phyloP scores from a whole-genome alignment of 2,329 filamentous ascomycete species.

The Aspergillus cejpii region DNA sequence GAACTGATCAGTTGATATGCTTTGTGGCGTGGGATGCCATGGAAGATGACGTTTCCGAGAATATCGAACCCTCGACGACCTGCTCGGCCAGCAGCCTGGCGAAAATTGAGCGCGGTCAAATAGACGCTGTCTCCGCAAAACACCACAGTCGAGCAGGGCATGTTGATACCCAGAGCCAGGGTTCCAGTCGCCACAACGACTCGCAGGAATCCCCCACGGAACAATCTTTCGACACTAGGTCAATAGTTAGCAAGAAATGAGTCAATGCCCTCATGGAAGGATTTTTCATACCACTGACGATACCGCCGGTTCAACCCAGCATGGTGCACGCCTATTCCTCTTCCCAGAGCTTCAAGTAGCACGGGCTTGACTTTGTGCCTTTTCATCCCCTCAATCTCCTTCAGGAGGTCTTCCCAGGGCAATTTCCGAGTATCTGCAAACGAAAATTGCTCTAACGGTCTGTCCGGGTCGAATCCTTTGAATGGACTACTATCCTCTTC shows the following conservation, averaged over 20 bases:
- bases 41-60: slow-evolving; percentile 74
- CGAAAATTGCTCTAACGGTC: slow-evolving; percentile 42
- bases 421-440: slow-evolving; percentile 50
- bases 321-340: slow-evolving; percentile 72
- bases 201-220: slow-evolving; percentile 59
- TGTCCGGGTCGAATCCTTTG: slow-evolving; percentile 61
- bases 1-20: slow-evolving; percentile 65
- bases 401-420: not conserved
- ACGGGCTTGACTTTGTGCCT: not conserved
- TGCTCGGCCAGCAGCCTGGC: slow-evolving; percentile 69
- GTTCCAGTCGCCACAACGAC: slow-evolving; percentile 71
- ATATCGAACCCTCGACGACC: slow-evolving; percentile 75
- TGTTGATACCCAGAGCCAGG: slow-evolving; percentile 70
- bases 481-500: slow-evolving; percentile 46
- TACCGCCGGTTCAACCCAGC: slow-evolving; percentile 73
- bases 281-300: slow-evolving; percentile 52
- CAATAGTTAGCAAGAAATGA: not conserved
- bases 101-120: slow-evolving; percentile 67
- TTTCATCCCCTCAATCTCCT: slow-evolving; percentile 1
- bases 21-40: slow-evolving; percentile 55
- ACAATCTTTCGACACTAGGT: slow-evolving; percentile 44
- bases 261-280: slow-evolving; percentile 11
- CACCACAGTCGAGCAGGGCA: slow-evolving; percentile 75
- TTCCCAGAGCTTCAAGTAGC: slow-evolving; percentile 55
- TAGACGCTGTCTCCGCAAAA: slow-evolving; percentile 68